phyloP scores from a whole-genome alignment of 257 asterid species.

The Solanum sejunctum region DNA sequence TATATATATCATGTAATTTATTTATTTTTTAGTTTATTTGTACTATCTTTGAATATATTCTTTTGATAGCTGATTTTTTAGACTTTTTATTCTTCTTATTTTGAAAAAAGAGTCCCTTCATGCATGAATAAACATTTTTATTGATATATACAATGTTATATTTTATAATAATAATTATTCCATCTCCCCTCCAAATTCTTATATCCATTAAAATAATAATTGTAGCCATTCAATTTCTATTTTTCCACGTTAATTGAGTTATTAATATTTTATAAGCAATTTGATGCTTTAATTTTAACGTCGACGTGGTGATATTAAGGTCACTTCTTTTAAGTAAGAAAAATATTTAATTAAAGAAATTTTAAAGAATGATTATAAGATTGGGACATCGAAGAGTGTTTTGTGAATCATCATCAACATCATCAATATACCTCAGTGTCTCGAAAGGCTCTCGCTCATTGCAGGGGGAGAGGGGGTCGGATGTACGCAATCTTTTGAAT shows the following conservation, averaged over 20 bases:
- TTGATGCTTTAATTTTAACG: slow-evolving; percentile 3
- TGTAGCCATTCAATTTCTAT: neutral
- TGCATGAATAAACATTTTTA: neutral
- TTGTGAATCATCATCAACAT: too few relatives aligned
- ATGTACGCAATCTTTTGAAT: too few relatives aligned
- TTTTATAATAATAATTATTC: too few relatives aligned
- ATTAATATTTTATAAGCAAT: neutral
- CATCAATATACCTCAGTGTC: too few relatives aligned
- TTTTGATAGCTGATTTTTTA: neutral
- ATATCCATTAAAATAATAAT: neutral
- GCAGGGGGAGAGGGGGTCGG: too few relatives aligned
- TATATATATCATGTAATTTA: neutral
- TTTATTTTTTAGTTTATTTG: neutral
- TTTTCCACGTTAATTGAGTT: neutral
- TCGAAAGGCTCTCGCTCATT: too few relatives aligned
- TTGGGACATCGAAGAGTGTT: neutral
- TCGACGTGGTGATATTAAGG: slow-evolving; percentile 19
- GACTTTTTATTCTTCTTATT: neutral
- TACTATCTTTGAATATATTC: neutral
- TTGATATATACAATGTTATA: too few relatives aligned
- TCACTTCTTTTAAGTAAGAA: slow-evolving; percentile 1
- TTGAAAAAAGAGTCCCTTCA: neutral
- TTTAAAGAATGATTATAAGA: neutral
- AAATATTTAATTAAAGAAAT: neutral
- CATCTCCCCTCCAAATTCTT: neutral